phyloP scores from a whole-genome alignment of 2,329 filamentous ascomycete genomes.

The Daldinia sp. region DNA sequence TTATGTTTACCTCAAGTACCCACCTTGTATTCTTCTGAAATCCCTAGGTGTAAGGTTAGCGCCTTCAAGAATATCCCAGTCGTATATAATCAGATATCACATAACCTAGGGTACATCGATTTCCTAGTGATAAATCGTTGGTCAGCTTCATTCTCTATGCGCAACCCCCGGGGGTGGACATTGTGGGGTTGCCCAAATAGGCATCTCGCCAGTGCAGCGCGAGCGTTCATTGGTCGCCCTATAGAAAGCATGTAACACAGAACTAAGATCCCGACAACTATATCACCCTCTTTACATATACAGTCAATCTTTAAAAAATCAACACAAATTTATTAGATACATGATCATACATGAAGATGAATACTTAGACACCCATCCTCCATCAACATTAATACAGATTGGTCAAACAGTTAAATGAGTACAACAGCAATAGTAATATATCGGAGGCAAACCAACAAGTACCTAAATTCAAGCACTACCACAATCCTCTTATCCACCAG shows the following conservation, averaged over 20 bases:
- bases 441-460: not conserved
- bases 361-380: not conserved
- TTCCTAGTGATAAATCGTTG: too few relatives aligned
- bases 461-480: not conserved
- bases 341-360: too few relatives aligned
- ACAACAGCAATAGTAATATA: not conserved
- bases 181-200: constrained; percentile 14
- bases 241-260: not conserved
- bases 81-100: too few relatives aligned
- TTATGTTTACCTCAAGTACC: too few relatives aligned
- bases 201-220: constrained; percentile 9
- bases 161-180: not conserved
- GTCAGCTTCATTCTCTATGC: not conserved
- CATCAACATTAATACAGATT: too few relatives aligned
- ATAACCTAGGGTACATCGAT: too few relatives aligned
- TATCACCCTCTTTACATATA: not conserved
- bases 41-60: too few relatives aligned
- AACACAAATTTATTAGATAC: not conserved
- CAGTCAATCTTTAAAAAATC: not conserved
- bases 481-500: not conserved
- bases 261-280: not conserved
- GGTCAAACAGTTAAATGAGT: not conserved
- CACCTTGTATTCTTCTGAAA: too few relatives aligned
- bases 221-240: constrained; percentile 15
- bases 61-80: too few relatives aligned